A percentile compares a stretch with the other conserved stretches of the same genome.
Conservation (phyloP, 805 yeast genomes). For the Metschnikowia cubensis region DNA sequence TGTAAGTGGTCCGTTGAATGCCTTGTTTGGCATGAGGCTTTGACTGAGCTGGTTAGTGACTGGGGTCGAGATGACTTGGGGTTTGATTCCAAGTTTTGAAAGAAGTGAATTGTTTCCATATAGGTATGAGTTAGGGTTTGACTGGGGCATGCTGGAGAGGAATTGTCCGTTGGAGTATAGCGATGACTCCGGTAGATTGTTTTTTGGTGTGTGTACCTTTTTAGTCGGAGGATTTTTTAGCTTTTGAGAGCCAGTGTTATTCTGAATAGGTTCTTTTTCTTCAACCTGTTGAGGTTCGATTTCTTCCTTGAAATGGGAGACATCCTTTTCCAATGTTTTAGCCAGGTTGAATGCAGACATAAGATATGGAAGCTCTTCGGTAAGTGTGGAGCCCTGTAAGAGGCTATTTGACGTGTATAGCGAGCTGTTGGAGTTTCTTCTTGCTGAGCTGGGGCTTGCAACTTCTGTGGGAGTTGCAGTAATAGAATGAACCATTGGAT, state of each 20-base stretch:
- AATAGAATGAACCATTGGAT: slow-evolving; percentile 40
- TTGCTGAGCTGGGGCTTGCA: slow-evolving; percentile 7
- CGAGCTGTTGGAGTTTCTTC: slow-evolving; percentile 28
- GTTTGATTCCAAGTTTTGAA: slow-evolving; percentile 37
- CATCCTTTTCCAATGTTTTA: slow-evolving; percentile 50
- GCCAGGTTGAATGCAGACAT: slow-evolving; percentile 66
- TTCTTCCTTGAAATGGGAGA: slow-evolving; percentile 14
- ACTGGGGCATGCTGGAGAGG: slow-evolving; percentile 16
- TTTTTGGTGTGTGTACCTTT: slow-evolving; percentile 21
- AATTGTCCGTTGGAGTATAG: slow-evolving; percentile 35
- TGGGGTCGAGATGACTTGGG: slow-evolving; percentile 37
- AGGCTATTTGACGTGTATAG: slow-evolving; percentile 30
- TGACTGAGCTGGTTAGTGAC: slow-evolving; percentile 16
- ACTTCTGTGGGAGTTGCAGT: slow-evolving; percentile 20
- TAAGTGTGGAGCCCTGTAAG: slow-evolving; percentile 49
- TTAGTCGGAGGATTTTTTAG: background rate
- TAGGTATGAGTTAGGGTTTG: slow-evolving; percentile 28
- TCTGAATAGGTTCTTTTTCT: background rate
- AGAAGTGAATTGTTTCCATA: slow-evolving; percentile 34
- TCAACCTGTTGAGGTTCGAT: background rate
- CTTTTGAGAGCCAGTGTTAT: background rate
- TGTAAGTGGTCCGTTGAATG: background rate
- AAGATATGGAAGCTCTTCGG: slow-evolving; percentile 63
- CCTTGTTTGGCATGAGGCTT: slow-evolving; percentile 6
- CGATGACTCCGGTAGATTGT: slow-evolving; percentile 29